Base-by-base conservation (phyloP, 202 grass and related monocot genomes). In the Zizania palustris region DNA sequence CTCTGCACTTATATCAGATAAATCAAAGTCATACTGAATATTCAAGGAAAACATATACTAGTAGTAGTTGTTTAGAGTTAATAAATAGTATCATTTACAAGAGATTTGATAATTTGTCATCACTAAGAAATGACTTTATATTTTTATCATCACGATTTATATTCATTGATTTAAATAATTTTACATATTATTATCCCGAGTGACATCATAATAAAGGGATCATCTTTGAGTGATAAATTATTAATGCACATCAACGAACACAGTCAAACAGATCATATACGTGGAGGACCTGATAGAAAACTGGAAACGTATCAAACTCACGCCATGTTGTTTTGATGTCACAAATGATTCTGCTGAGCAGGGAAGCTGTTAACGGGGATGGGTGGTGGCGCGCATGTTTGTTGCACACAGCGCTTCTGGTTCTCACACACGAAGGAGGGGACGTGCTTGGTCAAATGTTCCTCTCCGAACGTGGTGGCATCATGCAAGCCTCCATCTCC, bases 391-490 rank as follows among this genome's bases (percentile, higher is more conserved):
- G 63, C 69, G 80, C 85, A 83, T 84, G 70, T 83, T 70, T 56
- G 86, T 75, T 68, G 80, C 64, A 41, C 81, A 75, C 75, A 65
- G 19, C 49, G 76, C 45, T 55, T 81, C 36, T 88, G 86, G 81
- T 88, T 81, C 86, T 80, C 81, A 80, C 71, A 76, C 86, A 76
- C 42, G 50, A 41, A 84, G 86, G 76, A 77, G 60, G 71, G 81
- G 86, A 84, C 71, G 60, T 84, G 86, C 86, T 88, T 84, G 86
- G 86, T 88, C 86, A 84, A 88, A 67, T 50, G 72, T 14, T 71
- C 56, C 65, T 80, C 65, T 46, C 81, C 71, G 71, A 66, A 76
- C 42, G 65, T 76, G 64, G 81, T 80, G 81, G 81, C 63, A 35
- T 84, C 80, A 80, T 84, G 70, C 85, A 84, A 55, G 78, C 60